Conservation (phyloP, 208 protist species). For the Trypanosoma caninum region DNA sequence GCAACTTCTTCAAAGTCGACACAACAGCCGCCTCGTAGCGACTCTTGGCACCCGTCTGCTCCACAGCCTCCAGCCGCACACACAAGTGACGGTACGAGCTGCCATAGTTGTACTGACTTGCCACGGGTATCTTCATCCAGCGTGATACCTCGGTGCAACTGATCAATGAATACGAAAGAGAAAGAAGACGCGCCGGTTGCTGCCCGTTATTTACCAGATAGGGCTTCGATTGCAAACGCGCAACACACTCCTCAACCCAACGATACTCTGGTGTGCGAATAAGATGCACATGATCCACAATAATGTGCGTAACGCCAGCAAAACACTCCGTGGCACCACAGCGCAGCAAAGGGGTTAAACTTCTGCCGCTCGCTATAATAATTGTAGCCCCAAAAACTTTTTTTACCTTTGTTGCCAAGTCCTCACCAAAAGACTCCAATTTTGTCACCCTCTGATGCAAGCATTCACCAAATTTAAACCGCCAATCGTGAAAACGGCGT, state of each 20-base stretch:
- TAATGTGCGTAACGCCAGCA: slow-evolving; percentile 65
- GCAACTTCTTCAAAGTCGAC: slow-evolving; percentile 51
- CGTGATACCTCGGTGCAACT: slow-evolving; percentile 76
- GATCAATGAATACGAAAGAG: slow-evolving; percentile 85
- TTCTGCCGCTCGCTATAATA: slow-evolving; percentile 50
- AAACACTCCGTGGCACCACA: slow-evolving; percentile 34
- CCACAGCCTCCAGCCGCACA: slow-evolving; percentile 57
- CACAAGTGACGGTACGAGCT: slow-evolving; percentile 65
- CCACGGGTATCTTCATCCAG: slow-evolving; percentile 65
- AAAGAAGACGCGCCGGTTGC: slow-evolving; percentile 64
- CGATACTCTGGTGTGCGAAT: slow-evolving; percentile 71
- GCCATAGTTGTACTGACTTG: slow-evolving; percentile 78
- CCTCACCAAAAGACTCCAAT: slow-evolving; percentile 27
- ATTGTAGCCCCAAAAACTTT: slow-evolving; percentile 40
- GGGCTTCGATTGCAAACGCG: slow-evolving; percentile 60
- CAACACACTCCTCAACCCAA: slow-evolving; percentile 80
- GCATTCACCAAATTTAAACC: slow-evolving; percentile 73
- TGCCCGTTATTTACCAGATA: slow-evolving; percentile 50
- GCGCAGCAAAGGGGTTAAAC: slow-evolving; percentile 52
- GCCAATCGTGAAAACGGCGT: slow-evolving; percentile 77
- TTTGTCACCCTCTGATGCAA: slow-evolving; percentile 57
- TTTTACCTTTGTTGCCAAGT: slow-evolving; percentile 11
- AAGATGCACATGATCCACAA: slow-evolving; percentile 82
- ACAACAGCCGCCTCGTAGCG: slow-evolving; percentile 67
- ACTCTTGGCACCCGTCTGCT: slow-evolving; percentile 39